These are phyloP conservation scores for Paratrypanosoma confusum DNA, from an alignment of 208 protist species.

Conservation along the genomic window DNA sequence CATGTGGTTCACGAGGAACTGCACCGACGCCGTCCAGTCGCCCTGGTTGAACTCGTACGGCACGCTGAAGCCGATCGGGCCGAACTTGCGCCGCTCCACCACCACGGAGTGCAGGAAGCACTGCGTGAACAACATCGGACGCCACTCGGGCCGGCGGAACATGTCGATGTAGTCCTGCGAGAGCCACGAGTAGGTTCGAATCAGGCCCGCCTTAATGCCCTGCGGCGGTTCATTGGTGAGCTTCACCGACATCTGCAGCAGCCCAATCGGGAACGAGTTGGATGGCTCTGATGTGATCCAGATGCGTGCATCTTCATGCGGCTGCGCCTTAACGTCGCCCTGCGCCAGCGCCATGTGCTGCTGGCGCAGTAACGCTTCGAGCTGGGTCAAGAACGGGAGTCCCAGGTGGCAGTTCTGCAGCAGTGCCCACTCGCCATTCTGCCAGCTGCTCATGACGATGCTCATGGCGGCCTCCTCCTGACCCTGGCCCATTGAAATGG, in stretches of 20 bases:
- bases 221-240: conserved; percentile 97
- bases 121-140: conserved; percentile 92
- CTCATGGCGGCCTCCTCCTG: conserved; percentile 94
- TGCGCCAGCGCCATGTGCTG: conserved; percentile 56
- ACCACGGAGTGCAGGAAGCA: conserved; percentile 96
- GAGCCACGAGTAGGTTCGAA: conserved; percentile 93
- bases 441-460: conserved; percentile 74
- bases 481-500: conserved; percentile 98
- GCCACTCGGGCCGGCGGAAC: conserved; percentile 94
- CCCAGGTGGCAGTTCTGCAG: conserved; percentile 97
- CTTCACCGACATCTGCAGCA: conserved; percentile 97
- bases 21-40: conserved; percentile 93
- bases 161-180: conserved; percentile 95
- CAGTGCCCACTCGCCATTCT: conserved; percentile 90
- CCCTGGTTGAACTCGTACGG: conserved; percentile 98
- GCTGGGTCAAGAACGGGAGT: conserved; percentile 82
- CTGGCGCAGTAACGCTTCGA: conserved; percentile 83
- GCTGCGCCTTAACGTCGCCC: conserved; percentile 66
- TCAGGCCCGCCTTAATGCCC: conserved; percentile 94
- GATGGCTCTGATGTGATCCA: conserved; percentile 96
- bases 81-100: conserved; percentile 97
- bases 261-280: conserved; percentile 90
- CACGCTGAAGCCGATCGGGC: conserved; percentile 97
- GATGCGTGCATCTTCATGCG: conserved; percentile 90
- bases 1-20: conserved; percentile 98